Conservation (phyloP, 2,329 filamentous ascomycete species). For the Fusarium sp. region DNA sequence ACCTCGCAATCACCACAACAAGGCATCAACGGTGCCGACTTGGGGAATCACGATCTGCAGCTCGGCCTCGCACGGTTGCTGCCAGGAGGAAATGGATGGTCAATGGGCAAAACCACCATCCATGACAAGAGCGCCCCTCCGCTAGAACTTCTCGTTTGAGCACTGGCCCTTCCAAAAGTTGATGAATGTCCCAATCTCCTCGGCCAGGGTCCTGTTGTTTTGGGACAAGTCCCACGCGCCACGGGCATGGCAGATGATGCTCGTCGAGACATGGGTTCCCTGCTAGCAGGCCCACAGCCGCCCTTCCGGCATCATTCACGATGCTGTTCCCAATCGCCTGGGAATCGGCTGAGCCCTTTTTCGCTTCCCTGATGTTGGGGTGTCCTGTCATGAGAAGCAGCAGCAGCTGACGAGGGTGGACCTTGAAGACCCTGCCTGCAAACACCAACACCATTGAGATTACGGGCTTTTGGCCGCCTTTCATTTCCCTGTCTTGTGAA, state of each 20-base stretch:
- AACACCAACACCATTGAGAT: slow-evolving; percentile 14
- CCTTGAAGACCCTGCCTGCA: slow-evolving; percentile 1
- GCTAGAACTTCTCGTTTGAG: slow-evolving; percentile 24
- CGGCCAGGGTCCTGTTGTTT: slow-evolving; percentile 25
- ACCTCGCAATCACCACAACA: slow-evolving; percentile 18
- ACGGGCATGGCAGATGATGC: slow-evolving; percentile 31
- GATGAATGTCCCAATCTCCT: slow-evolving; percentile 22
- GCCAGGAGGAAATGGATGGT: slow-evolving; percentile 5
- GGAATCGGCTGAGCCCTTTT: slow-evolving; percentile 32
- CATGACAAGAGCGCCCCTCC: not conserved
- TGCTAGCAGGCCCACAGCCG: slow-evolving; percentile 27
- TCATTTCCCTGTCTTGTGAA: not conserved
- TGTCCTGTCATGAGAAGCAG: slow-evolving; percentile 9
- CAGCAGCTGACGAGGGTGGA: slow-evolving; percentile 5
- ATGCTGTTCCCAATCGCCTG: slow-evolving; percentile 40
- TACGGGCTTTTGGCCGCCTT: not conserved
- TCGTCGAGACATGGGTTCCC: slow-evolving; percentile 36
- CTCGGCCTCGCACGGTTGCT: slow-evolving; percentile 7
- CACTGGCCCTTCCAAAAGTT: slow-evolving; percentile 22
- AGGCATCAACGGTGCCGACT: not conserved
- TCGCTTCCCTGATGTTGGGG: slow-evolving; percentile 11
- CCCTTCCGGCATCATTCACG: slow-evolving; percentile 27
- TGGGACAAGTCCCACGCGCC: slow-evolving; percentile 23
- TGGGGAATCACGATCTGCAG: slow-evolving; percentile 21
- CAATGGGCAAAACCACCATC: not conserved